Base-by-base conservation (phyloP, 257 asterid genomes). In the Forsythia viridissima region DNA sequence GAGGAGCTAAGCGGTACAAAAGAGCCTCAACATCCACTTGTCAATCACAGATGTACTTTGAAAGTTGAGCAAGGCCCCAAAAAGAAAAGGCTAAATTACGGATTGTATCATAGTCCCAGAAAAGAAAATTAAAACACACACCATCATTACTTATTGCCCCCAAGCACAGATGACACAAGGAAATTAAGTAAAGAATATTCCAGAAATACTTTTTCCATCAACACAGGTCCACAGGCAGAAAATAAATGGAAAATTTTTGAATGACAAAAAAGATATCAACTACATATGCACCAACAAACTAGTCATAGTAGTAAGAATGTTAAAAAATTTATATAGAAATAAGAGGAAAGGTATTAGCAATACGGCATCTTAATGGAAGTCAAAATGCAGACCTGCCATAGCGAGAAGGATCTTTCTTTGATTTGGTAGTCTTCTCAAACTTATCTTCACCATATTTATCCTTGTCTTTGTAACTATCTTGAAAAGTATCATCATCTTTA, bases 391-490 rank as follows among this genome's bases (percentile, higher is more conserved):
- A 94, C 97, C 98, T 90, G 90, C 84, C 88, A 85, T 82, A 67
- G 70, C 78, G 85, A 80, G 97, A 88, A 83, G 91, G 73, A 70
- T 90, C 91, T 87, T 81, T 92, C 81, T 80, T 88, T 72, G 93
- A 83, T 48, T 86, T 79, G 79, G 87, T 75, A 70, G 78, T 76
- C 65, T 84, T 87, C 77, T 68, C 92, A 76, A 85, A 84, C 84
- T 89, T 94, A 77, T 91, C 91, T 77, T 88, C 97, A 77, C 82
- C 92, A 77, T 84, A 91, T 59, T 43, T 87, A 80, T 88, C 91
- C 79, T 83, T 89, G 48, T 83, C 92, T 81, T 87, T 91, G 74
- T 83, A 81, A 76, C 86, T 76, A 82, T 81, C 90, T 42, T 73
- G 79, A 57, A 79, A 90, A 63, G 86, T 81, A 79, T 90, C 94